Evolutionary conservation across 2,329 filamentous ascomycete species (phyloP), one percentile per base, ranked within the genome.

Genomic region (Cytospora chrysosperma): DNA sequence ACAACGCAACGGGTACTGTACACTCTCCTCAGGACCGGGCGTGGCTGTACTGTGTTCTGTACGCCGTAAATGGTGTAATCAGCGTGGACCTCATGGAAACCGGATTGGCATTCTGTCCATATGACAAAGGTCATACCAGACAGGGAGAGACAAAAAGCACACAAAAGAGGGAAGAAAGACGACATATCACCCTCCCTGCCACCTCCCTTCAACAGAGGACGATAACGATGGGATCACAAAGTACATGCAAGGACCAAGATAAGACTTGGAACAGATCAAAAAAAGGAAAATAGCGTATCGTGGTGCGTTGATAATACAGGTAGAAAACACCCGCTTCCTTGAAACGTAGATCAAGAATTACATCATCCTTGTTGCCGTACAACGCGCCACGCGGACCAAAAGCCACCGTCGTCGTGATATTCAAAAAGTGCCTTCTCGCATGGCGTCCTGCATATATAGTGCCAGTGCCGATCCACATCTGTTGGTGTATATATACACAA

Each of bases 401-500:
- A 57, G 53, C 53, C 30, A 32, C 50, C 58, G 32, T 56, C 61
- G 17, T 40, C 37, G 49, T 56, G 52, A n/a, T 61, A 56, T 52
- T 43, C 43, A 34, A 56, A 64, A 56, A 21, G 52, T 50, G 4
- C 62, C 57, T 55, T 57, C 40, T n/a, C 55, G 43, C 52, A 56
- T 57, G 37, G 32, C 58, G 3, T 27, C 17, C 51, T 59, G 55
- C 51, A 54, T 49, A 56, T 43, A 54, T 49, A 56, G 51, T 56
- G 59, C 59, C 59, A 62, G 56, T 55, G 55, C 50, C 59, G 55
- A 51, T 62, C 59, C 51, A 57, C 61, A 58, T 52, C 27, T 54
- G 28, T 32, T 47, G 34, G 51, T 49, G 52, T 51, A 56, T 55
- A 63, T 64, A 32, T n/a, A 34, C 40, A 19, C 40, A 3, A 17